These are phyloP conservation scores for Neurospora sp. DNA, from an alignment of 495 filamentous ascomycete species.

Conservation along the genomic window DNA sequence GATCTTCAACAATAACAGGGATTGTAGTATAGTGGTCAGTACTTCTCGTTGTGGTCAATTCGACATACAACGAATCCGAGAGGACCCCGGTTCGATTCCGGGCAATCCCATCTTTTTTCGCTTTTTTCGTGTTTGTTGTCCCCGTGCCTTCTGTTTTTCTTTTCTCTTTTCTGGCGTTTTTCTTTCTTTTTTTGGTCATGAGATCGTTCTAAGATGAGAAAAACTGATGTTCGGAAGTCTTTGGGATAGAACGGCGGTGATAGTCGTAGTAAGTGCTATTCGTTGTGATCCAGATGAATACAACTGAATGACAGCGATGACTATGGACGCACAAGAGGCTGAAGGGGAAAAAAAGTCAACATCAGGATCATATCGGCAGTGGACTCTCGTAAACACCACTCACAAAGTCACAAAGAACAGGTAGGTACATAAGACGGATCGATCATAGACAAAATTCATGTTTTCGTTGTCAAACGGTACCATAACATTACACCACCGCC, in stretches of 20 bases:
- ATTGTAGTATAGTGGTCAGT: background rate
- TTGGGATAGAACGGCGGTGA: background rate
- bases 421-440: background rate
- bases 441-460: background rate
- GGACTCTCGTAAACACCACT: background rate
- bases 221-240: background rate
- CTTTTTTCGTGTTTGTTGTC: background rate
- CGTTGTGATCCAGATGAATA: background rate
- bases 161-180: background rate
- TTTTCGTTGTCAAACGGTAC: background rate
- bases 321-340: background rate
- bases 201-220: background rate
- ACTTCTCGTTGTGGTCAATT: background rate
- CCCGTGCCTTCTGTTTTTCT: background rate
- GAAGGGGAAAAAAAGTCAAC: background rate
- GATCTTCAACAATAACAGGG: background rate
- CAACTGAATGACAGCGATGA: background rate
- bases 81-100: background rate
- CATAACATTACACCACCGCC: background rate
- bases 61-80: background rate
- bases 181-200: background rate
- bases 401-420: background rate
- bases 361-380: background rate
- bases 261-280: background rate
- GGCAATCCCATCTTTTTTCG: background rate